A percentile compares a stretch with the other conserved stretches of the same genome.
Conservation (phyloP, 1,284 basidiomycete genomes). For the Cutaneotrichosporon cavernicola region DNA sequence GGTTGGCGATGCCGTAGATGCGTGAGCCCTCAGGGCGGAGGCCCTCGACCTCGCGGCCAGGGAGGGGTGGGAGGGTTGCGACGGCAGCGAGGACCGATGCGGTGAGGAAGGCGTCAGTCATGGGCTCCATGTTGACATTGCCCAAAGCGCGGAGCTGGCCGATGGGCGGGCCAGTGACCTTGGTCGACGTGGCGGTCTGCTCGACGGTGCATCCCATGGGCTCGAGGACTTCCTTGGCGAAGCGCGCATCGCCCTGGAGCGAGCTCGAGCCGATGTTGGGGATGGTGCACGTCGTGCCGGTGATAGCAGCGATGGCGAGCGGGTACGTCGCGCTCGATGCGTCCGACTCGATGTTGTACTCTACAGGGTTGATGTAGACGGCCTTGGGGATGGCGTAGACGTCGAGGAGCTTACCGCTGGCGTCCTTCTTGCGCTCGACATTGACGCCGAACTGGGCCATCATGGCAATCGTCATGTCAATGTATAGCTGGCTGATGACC, state of each 20-base stretch:
- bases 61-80: constrained; percentile 60
- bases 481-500: constrained; percentile 98
- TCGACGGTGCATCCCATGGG: constrained; percentile 91
- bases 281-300: constrained; percentile 90
- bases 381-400: constrained; percentile 85
- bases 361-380: constrained; percentile 71
- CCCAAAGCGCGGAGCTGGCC: constrained; percentile 80
- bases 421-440: constrained; percentile 70
- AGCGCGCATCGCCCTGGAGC: constrained; percentile 92
- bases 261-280: constrained; percentile 86
- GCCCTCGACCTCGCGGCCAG: constrained; percentile 45
- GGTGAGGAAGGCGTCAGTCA: constrained; percentile 99
- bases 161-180: constrained; percentile 83
- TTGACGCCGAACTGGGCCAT: constrained; percentile 91
- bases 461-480: constrained; percentile 99
- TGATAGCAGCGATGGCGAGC: constrained; percentile 92
- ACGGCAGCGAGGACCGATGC: constrained; percentile 89
- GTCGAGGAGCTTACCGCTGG: constrained; percentile 67
- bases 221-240: constrained; percentile 88
- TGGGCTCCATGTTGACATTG: constrained; percentile 96
- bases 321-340: constrained; percentile 96
- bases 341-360: constrained; percentile 92
- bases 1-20: constrained; percentile 95
- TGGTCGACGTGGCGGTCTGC: constrained; percentile 85
- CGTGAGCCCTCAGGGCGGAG: constrained; percentile 61